Base-by-base conservation (phyloP, 345 rosid species). In the Dovyalis caffra region DNA sequence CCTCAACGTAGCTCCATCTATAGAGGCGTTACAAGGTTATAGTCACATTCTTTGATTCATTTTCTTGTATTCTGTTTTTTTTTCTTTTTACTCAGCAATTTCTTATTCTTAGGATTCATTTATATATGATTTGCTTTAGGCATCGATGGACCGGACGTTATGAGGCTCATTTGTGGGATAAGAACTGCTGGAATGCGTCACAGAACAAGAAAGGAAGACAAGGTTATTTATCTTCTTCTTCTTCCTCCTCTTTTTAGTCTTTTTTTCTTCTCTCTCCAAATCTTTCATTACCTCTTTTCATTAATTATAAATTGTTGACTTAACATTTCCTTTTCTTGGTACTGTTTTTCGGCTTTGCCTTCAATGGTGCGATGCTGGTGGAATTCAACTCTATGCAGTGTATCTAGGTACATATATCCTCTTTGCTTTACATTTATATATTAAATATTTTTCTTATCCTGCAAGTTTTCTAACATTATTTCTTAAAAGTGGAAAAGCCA, bases 121-220 rank as follows among this genome's bases (percentile, higher is more conserved):
- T 31, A 47, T 20, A 11, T 23, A 9, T 57, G 25, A 12, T 25
- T 28, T 60, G 6, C n/a, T 71, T 71, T 21, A 87, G 91, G 83
- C 91, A 88, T 69, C 84, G 91, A 21, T 88, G 91, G 91, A 88
- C 91, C 0, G 91, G 91, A 0, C 82, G 91, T 4, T 88, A 81
- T 77, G 89, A 88, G 66, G 89, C 91, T 70, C 91, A 88, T 80
- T 75, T 86, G 83, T 88, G 91, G 91, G 91, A 88, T 74, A 88
- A 86, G 71, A 81, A 88, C 67, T 84, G 91, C 78, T 88, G 91
- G 91, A 88, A 88, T 49, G 85, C 84, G 56, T 86, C 91, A 1
- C 91, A 86, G 71, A 86, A 80, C 79, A 88, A 88, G 84, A 88
- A 88, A 80, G 91, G 91, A 63, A 81, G 88, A 80, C 91, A 88